Base-by-base conservation (phyloP, 2,329 filamentous ascomycete species). In the Kalaharituber pfeilii region DNA sequence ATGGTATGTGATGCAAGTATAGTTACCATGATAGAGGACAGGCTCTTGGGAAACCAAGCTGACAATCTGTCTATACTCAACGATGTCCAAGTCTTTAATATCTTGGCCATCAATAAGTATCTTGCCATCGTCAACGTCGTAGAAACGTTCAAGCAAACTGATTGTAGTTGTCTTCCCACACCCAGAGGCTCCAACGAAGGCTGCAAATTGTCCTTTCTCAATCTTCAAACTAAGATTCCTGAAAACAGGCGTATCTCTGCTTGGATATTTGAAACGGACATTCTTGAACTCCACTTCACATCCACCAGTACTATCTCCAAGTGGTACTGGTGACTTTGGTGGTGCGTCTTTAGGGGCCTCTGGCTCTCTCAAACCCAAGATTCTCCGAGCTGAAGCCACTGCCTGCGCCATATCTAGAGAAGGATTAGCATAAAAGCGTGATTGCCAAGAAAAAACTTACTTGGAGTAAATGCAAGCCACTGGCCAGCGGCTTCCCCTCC, bases 141-240 rank as follows among this genome's bases (percentile, higher is more conserved):
- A 80, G 60, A 77, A 78, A 13, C 78, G 74, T 67, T 82, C 79
- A 5, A 82, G 67, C 0, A 82, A 68, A 33, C 59, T 59, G 27
- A 64, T 63, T 5, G 60, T 60, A 4, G 63, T 63, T 5, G 61
- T 63, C 69, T 88, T 85, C 30, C 82, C 82, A 56, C 79, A 82
- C 0, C 81, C 81, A 1, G 78, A 81, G 0, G 81, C 75, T 1
- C 82, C 82, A 4, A 86, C 81, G 1, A 86, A 71, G 1, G 80
- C 82, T 0, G 76, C 79, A 62, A 84, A 85, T 63, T 84, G 79
- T 3, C 81, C 82, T 60, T 78, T 79, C 59, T 79, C 71, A 52
- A 68, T 66, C 1, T 52, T 62, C 9, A 66, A 33, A 28, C 56
- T 62, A 5, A 67, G 39, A 1, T 52, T 52, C 8, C 62, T 45